Conservation (phyloP, 2,329 filamentous ascomycete species). For the Beauveria brongniartii region DNA sequence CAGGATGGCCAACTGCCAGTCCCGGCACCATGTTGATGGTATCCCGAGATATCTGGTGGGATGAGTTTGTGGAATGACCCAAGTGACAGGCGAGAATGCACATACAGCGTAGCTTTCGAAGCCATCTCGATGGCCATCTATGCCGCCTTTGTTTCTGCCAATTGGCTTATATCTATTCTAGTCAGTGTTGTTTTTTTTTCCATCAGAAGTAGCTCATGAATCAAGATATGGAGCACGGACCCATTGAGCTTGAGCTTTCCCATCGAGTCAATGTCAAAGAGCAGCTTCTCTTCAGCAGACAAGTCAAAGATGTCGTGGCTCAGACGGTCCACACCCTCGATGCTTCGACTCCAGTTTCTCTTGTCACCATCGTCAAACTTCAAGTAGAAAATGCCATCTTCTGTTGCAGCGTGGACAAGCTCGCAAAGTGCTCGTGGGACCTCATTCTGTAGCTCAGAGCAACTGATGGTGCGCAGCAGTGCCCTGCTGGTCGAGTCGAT, state of each 20-base stretch:
- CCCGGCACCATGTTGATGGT: neutral
- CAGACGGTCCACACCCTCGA: neutral
- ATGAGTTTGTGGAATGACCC: too few species aligned
- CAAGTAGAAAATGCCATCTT: neutral
- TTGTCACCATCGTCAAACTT: neutral
- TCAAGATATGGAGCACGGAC: neutral
- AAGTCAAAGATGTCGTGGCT: neutral
- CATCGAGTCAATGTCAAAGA: neutral
- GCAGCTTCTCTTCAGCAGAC: neutral
- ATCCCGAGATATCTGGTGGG: neutral
- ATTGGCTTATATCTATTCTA: neutral
- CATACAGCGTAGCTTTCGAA: conserved; percentile 2
- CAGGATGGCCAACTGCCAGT: neutral
- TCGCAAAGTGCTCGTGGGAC: neutral
- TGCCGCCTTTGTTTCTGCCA: neutral
- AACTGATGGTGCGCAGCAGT: neutral
- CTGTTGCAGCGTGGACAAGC: neutral
- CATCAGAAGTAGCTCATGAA: too few species aligned
- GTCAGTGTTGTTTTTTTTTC: neutral
- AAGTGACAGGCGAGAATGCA: too few species aligned
- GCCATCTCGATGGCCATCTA: neutral
- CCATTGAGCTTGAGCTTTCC: neutral
- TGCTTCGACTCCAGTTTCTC: neutral
- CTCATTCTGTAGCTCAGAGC: neutral
- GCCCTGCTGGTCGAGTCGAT: neutral